These are phyloP conservation scores for Protea cynaroides DNA, from an alignment of 164 flowering plant species.

Conservation along the genomic window DNA sequence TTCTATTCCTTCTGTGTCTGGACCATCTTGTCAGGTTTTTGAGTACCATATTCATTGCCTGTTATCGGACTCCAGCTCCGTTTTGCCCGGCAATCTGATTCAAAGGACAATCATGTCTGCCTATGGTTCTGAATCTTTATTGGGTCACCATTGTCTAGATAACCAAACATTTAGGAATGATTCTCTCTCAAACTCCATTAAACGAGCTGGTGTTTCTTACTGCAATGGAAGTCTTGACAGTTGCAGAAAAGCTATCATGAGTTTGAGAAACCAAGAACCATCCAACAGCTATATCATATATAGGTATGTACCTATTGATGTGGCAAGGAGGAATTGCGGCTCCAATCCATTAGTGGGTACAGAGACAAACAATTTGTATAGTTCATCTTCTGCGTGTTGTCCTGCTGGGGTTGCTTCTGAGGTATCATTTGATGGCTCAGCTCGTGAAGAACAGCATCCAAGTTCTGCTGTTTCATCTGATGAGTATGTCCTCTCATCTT, in stretches of 20 bases:
- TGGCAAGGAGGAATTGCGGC: constrained; percentile 17
- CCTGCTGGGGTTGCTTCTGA: constrained; percentile 53
- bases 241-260: constrained; percentile 40
- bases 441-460: constrained; percentile 35
- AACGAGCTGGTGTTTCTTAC: constrained; percentile 35
- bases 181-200: constrained; percentile 22
- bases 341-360: constrained; percentile 12
- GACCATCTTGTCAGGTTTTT: constrained; percentile 67
- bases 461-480: constrained; percentile 33
- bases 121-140: constrained; percentile 26
- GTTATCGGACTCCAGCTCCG: constrained; percentile 22
- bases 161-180: constrained; percentile 29
- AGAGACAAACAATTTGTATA: constrained; percentile 20
- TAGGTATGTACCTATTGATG: constrained; percentile 35
- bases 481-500: constrained; percentile 36
- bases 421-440: constrained; percentile 43
- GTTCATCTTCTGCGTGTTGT: constrained; percentile 25
- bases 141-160: constrained; percentile 16
- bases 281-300: constrained; percentile 18
- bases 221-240: constrained; percentile 24
- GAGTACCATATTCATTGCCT: constrained; percentile 54
- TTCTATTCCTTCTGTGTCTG: constrained; percentile 76
- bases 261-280: constrained; percentile 32
- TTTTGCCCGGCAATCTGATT: constrained; percentile 10
- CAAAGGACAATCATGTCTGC: constrained; percentile 41